Base-by-base conservation (phyloP, 2,329 filamentous ascomycete genomes). In the Alternaria angustiovoidea region DNA sequence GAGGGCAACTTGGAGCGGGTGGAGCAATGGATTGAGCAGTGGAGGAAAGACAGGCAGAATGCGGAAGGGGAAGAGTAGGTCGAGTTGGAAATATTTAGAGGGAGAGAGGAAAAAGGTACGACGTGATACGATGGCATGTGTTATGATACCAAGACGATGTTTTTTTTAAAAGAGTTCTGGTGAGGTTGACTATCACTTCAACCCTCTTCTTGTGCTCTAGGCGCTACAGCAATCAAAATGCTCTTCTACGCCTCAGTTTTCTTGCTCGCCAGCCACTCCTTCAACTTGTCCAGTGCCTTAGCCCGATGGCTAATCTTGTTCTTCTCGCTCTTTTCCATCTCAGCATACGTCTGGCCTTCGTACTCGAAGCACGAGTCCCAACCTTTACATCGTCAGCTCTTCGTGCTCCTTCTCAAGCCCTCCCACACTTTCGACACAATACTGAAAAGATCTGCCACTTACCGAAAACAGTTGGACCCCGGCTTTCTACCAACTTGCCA, bases 341-440 rank as follows among this genome's bases (percentile, higher is more conserved):
- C 95, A 28, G 95, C 95, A 77, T 96, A 90, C 82, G 95, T 99
- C 80, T 72, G 61, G 42, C 94, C 94, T 66, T 96, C 86, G 69
- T 96, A 94, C 81, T 99, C 95, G 72, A 99, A 99, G 66, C 96
- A 90, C 2, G 95, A 88, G 78, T 99, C 95, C 95, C 95, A 99
- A 46, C 94, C 94, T 96, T 26, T 56, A 38, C 11, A 11, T 47
- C 26, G 36, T 67, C 36, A 66, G 61, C 36, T 36, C 12, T 2
- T 36, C 14, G 5, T 7, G 6, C 32, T 36, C 11, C 32, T 7
- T 16, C 32, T 36, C 32, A 14, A 36, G 5, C 32, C 14, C 32
- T 7, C 32, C 14, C 12, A 36, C 32, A 36, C 12, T 30, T 30
- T 30, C 11, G 9, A 30, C 28, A 30, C 28, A 30, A 30, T 11